Evolutionary conservation across 1,139 yeast species (phyloP).

Genomic region (Scheffersomyces insectosa): DNA sequence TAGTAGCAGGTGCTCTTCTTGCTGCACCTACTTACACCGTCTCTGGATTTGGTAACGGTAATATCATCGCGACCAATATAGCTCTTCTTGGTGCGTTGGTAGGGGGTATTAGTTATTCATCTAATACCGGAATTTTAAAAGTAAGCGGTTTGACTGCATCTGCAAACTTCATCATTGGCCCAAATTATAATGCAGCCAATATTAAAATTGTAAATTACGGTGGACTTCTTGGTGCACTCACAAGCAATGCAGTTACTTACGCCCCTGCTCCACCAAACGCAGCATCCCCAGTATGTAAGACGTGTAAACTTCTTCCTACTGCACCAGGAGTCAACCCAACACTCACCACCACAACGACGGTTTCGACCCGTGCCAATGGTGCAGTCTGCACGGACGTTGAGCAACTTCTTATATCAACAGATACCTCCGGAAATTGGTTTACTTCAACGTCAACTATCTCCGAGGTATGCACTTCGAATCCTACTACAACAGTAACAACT

Average conservation of each 20-base stretch:
- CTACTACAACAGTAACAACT: conserved; percentile 2
- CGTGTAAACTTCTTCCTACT: conserved; percentile 9
- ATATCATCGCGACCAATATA: conserved; percentile 15
- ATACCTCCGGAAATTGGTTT: no score
- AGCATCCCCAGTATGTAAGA: conserved; percentile 17
- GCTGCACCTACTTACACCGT: conserved; percentile 10
- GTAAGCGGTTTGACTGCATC: conserved; percentile 3
- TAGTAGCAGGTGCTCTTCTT: conserved; percentile 11
- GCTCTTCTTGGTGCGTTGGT: conserved; percentile 2
- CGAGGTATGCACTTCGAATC: conserved; percentile 1
- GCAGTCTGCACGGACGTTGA: neutral
- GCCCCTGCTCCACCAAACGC: conserved; percentile 17
- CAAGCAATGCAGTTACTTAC: conserved; percentile 6
- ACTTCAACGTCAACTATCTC: neutral
- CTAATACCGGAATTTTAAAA: neutral
- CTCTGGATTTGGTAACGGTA: conserved; percentile 19
- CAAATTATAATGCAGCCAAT: conserved; percentile 11
- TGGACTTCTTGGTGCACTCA: no score
- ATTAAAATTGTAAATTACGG: conserved; percentile 5
- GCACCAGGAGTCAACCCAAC: conserved; percentile 3
- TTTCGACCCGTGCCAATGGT: neutral
- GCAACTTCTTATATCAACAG: no score
- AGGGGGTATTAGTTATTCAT: no score
- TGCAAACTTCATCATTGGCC: conserved; percentile 24
- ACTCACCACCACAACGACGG: conserved; percentile 1